These are phyloP conservation scores for Wickerhamiella musiphila DNA, from an alignment of 805 yeast species.

Conservation along the genomic window DNA sequence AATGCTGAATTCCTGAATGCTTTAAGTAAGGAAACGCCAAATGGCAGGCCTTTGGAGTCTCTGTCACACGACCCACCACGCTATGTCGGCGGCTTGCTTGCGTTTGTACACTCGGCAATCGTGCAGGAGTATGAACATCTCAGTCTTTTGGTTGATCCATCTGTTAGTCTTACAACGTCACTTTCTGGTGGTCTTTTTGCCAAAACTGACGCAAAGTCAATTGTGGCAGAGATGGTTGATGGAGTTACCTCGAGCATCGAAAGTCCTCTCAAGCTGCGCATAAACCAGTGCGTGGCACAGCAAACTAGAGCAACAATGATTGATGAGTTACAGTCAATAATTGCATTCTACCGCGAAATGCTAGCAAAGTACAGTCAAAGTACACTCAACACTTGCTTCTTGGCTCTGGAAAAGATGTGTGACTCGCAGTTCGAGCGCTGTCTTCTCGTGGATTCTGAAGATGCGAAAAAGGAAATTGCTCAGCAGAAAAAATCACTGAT, in stretches of 20 bases:
- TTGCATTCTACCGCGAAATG: conserved; percentile 53
- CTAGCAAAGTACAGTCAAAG: conserved; percentile 30
- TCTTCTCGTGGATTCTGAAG: conserved; percentile 20
- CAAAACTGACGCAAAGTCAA: conserved; percentile 5
- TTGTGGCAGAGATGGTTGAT: conserved; percentile 21
- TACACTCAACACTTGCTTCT: conserved; percentile 14
- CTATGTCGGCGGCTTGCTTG: conserved; percentile 73
- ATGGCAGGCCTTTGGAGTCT: conserved; percentile 36
- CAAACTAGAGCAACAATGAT: conserved; percentile 41
- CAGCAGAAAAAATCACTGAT: too few relatives aligned
- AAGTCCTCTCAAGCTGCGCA: conserved; percentile 41
- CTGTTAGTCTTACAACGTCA: conserved; percentile 14
- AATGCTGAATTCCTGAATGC: conserved; percentile 45
- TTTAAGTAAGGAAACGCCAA: conserved; percentile 16
- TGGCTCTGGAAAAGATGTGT: conserved; percentile 22
- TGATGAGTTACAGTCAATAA: conserved; percentile 40
- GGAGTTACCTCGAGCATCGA: conserved; percentile 36
- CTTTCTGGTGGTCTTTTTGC: conserved; percentile 4
- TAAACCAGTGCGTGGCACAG: conserved; percentile 51
- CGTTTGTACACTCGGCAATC: conserved; percentile 69
- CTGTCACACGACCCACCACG: conserved; percentile 68
- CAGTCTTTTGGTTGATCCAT: conserved; percentile 36
- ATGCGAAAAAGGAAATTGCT: conserved; percentile 22
- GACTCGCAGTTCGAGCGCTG: conserved; percentile 26
- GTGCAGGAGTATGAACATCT: conserved; percentile 77